phyloP scores from a whole-genome alignment of 2,329 filamentous ascomycete species.

The Fonsecaea multimorphosa region DNA sequence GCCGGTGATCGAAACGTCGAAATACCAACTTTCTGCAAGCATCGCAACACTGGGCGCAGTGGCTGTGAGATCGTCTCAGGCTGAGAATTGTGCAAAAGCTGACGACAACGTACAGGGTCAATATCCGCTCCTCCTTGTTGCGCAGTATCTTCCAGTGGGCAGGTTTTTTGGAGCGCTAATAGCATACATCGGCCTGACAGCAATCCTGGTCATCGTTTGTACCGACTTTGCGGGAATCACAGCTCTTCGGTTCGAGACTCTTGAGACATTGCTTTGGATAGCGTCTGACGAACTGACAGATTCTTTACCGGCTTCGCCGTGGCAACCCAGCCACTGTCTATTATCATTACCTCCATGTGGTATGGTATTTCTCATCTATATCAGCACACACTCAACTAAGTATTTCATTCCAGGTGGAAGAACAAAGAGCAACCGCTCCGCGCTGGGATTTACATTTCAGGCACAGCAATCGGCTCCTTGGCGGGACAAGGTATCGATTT shows the following conservation, averaged over 20 bases:
- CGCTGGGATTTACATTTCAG: conserved; percentile 18
- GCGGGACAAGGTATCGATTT: conserved; percentile 20
- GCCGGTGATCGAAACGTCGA: conserved; percentile 12
- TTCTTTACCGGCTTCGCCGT: conserved; percentile 23
- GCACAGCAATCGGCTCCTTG: conserved; percentile 21
- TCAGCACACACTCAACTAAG: neutral
- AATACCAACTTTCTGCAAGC: conserved; percentile 20
- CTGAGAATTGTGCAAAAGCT: too few relatives aligned
- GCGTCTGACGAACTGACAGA: conserved; percentile 6
- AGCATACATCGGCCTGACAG: conserved; percentile 14
- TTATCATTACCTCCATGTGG: conserved; percentile 25
- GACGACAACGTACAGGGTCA: conserved; percentile 1
- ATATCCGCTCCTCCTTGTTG: conserved; percentile 22
- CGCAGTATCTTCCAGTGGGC: conserved; percentile 17
- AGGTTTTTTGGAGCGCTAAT: conserved; percentile 11
- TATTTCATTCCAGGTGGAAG: conserved; percentile 13
- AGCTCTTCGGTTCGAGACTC: conserved; percentile 2
- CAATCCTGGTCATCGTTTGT: conserved; percentile 21
- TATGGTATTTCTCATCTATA: neutral
- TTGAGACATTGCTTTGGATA: neutral
- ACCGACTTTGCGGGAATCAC: conserved; percentile 20
- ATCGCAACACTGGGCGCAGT: conserved; percentile 16
- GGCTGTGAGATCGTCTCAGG: neutral
- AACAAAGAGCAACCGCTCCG: conserved; percentile 22
- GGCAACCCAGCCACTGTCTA: conserved; percentile 19